phyloP scores from a whole-genome alignment of 768 basidiomycete genomes.

The Macrolepiota albuminosa region DNA sequence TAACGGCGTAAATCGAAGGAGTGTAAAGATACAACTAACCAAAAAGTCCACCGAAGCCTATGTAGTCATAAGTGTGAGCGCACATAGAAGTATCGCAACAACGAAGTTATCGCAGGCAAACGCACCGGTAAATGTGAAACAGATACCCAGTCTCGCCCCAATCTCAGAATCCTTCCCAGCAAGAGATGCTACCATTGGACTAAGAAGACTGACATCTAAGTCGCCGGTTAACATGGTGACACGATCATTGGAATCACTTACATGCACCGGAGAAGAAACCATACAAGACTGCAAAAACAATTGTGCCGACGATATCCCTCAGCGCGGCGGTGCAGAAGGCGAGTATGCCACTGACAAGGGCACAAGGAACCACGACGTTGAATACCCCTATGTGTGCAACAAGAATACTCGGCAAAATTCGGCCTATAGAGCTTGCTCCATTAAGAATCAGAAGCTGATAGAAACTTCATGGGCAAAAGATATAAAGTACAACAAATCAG shows the following conservation, averaged over 20 bases:
- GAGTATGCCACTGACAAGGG: conserved; percentile 21
- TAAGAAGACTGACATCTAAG: conserved; percentile 35
- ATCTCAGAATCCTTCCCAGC: conserved; percentile 44
- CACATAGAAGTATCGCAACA: not conserved
- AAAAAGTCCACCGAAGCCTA: conserved; percentile 37
- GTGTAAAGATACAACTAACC: conserved; percentile 19
- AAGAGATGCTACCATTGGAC: conserved; percentile 39
- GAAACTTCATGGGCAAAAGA: conserved; percentile 4
- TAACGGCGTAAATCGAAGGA: not conserved
- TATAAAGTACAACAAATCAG: not conserved
- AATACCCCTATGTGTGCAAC: conserved; percentile 22
- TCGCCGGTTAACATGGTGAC: not conserved
- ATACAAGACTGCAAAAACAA: conserved; percentile 30
- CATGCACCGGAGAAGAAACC: conserved; percentile 40
- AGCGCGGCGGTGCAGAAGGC: conserved; percentile 33
- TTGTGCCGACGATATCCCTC: conserved; percentile 20
- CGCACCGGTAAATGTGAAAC: conserved; percentile 28
- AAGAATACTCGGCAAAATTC: conserved; percentile 30
- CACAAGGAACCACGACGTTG: conserved; percentile 27
- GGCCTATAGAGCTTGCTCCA: conserved; percentile 36
- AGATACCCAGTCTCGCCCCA: conserved; percentile 50
- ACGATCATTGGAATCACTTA: conserved; percentile 14
- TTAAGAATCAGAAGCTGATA: conserved; percentile 48
- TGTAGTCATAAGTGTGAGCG: not conserved
- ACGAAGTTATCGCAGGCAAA: not conserved